Evolutionary conservation across 2,329 filamentous ascomycete genomes (phyloP), one percentile per base, ranked within the genome.

Genomic region (Zasmidium citrigriseum): DNA sequence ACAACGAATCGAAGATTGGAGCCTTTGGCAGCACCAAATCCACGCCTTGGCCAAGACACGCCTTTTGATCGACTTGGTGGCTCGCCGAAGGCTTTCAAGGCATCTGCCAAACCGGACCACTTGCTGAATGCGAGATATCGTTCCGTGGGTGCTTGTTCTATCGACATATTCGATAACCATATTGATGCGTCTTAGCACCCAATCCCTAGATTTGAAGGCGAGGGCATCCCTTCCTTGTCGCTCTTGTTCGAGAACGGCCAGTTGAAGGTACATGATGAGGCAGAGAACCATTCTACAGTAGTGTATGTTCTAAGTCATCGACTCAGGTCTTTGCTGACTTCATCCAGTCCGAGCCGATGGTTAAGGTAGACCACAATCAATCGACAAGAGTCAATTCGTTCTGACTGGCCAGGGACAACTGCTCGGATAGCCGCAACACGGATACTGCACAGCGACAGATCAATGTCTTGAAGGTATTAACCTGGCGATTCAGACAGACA

Each of bases 401-500:
- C 44, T 60, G 58, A 58, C 47, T 21, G 16, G 27, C 25, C 38
- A 67, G 66, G 51, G 68, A 71, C 29, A 65, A 69, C 24, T 71
- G 68, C 55, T 54, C 64, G 4, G 51, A 67, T 49, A 70, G 69
- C 41, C 62, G 68, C 14, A 67, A 72, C 27, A 62, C 55, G 20
- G 65, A 71, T 25, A 72, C 70, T 7, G 68, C 61, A 3, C 70
- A 72, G 49, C 58, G 69, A 9, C 64, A 68, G 29, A 68, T 71
- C 59, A 72, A 71, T 29, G 70, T 72, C 5, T 58, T 72, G 51
- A 65, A 70, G 60, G 65, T 64, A 20, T n/a, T n/a, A n/a, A n/a
- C n/a, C n/a, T n/a, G n/a, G n/a, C n/a, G n/a, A n/a, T n/a, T n/a
- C n/a, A n/a, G n/a, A n/a, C n/a, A n/a, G n/a, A n/a, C n/a, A n/a